These are phyloP conservation scores for Trypanosoma mega DNA, from an alignment of 208 protist genomes.

Conservation along the genomic window DNA sequence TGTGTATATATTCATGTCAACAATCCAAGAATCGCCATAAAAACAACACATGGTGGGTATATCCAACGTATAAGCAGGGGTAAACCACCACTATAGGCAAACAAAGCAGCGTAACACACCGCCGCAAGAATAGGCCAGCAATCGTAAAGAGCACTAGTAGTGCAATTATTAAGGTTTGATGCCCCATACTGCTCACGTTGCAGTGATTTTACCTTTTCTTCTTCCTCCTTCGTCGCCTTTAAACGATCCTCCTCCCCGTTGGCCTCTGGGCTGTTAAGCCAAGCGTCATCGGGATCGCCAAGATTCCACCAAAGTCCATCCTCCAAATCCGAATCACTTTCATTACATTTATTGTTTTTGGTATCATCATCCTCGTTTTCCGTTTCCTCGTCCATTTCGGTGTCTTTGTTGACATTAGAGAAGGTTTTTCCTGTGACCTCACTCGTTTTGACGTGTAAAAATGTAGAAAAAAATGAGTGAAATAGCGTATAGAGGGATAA, in stretches of 20 bases:
- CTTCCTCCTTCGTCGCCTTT: constrained; percentile 1
- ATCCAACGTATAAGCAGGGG: constrained; percentile 55
- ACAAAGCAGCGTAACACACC: constrained; percentile 48
- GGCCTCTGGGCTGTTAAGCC: constrained; percentile 63
- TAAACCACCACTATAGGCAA: constrained; percentile 49
- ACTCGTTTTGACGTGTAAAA: too few relatives aligned
- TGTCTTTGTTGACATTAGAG: too few relatives aligned
- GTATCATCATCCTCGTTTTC: not conserved
- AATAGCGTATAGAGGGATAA: constrained; percentile 3
- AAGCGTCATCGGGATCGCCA: constrained; percentile 56
- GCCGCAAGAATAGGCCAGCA: constrained; percentile 47
- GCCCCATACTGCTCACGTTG: not conserved
- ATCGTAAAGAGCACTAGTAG: constrained; percentile 24
- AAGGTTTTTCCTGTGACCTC: not conserved
- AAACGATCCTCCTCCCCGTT: constrained; percentile 34
- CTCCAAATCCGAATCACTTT: not conserved
- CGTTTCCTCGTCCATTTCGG: not conserved
- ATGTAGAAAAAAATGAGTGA: not conserved
- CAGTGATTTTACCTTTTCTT: not conserved
- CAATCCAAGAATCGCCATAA: constrained; percentile 25
- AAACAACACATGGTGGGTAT: constrained; percentile 35
- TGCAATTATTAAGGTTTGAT: not conserved
- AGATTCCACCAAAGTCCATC: constrained; percentile 18
- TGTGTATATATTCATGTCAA: not conserved
- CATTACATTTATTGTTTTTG: not conserved